Base-by-base conservation (phyloP, 768 basidiomycete genomes). In the Austroboletus festivus region DNA sequence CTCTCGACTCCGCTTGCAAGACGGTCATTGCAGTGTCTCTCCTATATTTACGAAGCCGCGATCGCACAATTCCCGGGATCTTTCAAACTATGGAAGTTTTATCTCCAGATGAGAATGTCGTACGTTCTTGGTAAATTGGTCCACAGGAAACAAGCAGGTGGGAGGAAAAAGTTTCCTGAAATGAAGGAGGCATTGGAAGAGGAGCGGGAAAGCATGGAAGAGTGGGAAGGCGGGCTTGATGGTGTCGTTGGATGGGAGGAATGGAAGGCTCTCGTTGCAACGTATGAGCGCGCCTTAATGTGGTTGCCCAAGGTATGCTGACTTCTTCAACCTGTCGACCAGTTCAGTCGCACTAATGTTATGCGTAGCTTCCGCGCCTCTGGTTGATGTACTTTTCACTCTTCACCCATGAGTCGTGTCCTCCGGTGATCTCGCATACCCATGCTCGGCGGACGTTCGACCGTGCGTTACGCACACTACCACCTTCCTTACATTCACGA, bases 21-120 rank as follows among this genome's bases (percentile, higher is more conserved):
- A 53, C 75, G 82, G 38, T 83, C 84, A 22, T 72, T 98, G 7
- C 92, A 96, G 58, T 82, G 86, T 41, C 72, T 95, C 26, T 86
- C 87, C 3, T 93, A 89, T 67, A 78, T 96, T n/a, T 98, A 96
- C 64, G 96, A 99, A 69, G 76, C 90, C 18, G 95, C 95, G 0
- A 78, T 99, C 20, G 77, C 71, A 4, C 80, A 93, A 54, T 96
- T 97, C 60, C 87, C 94, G 1, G 82, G 79, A 11, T 90, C 86
- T 2, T 98, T 92, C 81, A 93, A 96, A 67, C 71, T 98, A 44
- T 98, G 96, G 96, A 93, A 92, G 63, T 80, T 89, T 0, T 99
- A 99, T 68, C 74, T 97, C 37, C 77, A 76, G 43, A 82, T 85
- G 71, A 80, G 96, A 41, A 85, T 89, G 77, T 75, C 78, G 1